Evolutionary conservation across 2,329 filamentous ascomycete species (phyloP).

Genomic region (Talaromyces verruculosus): DNA sequence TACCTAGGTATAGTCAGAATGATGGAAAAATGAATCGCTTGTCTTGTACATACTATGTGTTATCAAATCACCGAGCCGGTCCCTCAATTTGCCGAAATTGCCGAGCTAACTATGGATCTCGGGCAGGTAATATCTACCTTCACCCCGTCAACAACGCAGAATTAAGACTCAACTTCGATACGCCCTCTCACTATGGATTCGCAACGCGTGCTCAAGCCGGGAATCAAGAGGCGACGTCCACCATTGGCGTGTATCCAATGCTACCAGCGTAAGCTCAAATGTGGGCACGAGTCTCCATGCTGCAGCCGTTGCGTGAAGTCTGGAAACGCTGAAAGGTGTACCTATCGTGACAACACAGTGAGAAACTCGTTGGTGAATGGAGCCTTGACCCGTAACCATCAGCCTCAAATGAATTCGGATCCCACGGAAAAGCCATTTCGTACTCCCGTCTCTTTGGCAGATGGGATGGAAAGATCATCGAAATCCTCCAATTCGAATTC

Average conservation of each 20-base stretch:
- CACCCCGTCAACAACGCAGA: not conserved
- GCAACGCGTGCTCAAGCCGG: not conserved
- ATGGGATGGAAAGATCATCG: not conserved
- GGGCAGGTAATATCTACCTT: not conserved
- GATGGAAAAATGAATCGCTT: too few species aligned
- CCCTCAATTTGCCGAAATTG: conserved; percentile 12
- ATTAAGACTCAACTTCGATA: not conserved
- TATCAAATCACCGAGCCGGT: not conserved
- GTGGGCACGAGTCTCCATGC: conserved; percentile 10
- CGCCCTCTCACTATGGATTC: not conserved
- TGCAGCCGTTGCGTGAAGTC: conserved; percentile 9
- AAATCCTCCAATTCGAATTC: not conserved
- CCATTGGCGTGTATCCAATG: conserved; percentile 14
- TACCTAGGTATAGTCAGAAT: too few species aligned
- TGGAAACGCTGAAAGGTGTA: conserved; percentile 7
- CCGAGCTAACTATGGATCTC: not conserved
- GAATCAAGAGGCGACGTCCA: conserved; percentile 8
- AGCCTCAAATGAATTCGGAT: not conserved
- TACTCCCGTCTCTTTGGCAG: not conserved
- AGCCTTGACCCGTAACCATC: not conserved
- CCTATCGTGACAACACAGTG: conserved; percentile 5
- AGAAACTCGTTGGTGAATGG: not conserved
- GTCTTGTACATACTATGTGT: too few species aligned
- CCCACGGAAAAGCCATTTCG: not conserved
- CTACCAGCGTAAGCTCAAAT: conserved; percentile 16